Evolutionary conservation across 495 filamentous ascomycete species (phyloP).

Genomic region (Penicillium bovifimosum): DNA sequence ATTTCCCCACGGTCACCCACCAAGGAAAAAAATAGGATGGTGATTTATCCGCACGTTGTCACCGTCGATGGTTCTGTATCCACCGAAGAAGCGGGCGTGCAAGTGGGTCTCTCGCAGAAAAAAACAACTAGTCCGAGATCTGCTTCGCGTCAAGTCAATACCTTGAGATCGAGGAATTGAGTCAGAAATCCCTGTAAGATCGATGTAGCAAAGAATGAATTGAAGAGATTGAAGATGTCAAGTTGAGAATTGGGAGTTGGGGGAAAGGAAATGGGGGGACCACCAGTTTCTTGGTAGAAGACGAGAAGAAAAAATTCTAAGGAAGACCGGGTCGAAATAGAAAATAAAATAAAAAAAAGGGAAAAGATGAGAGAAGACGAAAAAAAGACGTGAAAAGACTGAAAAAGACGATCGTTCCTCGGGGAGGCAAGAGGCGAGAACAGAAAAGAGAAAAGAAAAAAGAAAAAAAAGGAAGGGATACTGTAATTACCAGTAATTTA

Average conservation of each 20-base stretch:
- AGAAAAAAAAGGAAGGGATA: background rate
- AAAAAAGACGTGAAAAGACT: slow-evolving; percentile 20
- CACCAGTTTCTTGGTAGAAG: slow-evolving; percentile 24
- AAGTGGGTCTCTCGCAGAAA: slow-evolving; percentile 40
- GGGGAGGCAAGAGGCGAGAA: slow-evolving; percentile 30
- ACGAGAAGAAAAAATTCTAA: slow-evolving; percentile 23
- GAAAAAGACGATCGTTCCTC: slow-evolving; percentile 33
- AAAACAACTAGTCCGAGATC: slow-evolving; percentile 38
- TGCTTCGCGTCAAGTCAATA: slow-evolving; percentile 39
- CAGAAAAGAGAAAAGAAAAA: slow-evolving; percentile 10
- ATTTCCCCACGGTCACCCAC: slow-evolving; percentile 45
- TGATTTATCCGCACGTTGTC: slow-evolving; percentile 45
- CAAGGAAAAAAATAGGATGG: slow-evolving; percentile 28
- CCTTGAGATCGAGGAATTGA: slow-evolving; percentile 3
- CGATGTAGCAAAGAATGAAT: slow-evolving; percentile 5
- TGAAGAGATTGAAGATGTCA: background rate
- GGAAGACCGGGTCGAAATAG: slow-evolving; percentile 8
- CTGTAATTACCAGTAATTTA: background rate
- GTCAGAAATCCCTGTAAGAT: slow-evolving; percentile 5
- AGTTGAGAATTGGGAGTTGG: background rate
- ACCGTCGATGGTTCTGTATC: slow-evolving; percentile 42
- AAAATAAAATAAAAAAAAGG: slow-evolving; percentile 17
- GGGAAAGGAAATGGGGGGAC: slow-evolving; percentile 19
- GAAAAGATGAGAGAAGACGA: slow-evolving; percentile 25
- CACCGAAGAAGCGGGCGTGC: slow-evolving; percentile 42